Evolutionary conservation across 148 eudicot species (phyloP).

Genomic region (Persicaria maculosa): DNA sequence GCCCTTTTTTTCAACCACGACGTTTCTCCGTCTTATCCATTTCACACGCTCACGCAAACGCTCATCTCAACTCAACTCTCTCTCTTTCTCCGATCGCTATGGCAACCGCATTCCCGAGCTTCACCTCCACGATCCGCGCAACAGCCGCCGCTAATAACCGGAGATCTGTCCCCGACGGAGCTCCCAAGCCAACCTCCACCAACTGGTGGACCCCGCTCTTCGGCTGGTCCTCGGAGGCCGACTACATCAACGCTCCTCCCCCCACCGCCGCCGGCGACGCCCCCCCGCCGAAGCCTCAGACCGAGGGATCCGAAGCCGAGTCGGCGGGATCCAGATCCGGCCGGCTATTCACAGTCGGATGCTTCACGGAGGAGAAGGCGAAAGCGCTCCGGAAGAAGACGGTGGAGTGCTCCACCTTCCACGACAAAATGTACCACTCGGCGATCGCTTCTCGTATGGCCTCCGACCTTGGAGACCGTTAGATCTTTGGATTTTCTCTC

Average conservation of each 20-base stretch:
- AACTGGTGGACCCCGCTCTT: conserved; percentile 5
- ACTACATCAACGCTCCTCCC: not conserved
- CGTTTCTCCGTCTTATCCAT: too few species aligned
- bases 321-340: not conserved
- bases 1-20: too few species aligned
- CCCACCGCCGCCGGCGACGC: not conserved
- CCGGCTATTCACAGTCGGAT: not conserved
- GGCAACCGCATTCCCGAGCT: not conserved
- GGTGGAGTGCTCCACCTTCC: not conserved
- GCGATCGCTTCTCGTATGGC: conserved; percentile 2
- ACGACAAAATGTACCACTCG: conserved; percentile 5
- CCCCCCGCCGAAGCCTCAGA: not conserved
- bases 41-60: too few species aligned
- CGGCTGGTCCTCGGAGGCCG: not conserved
- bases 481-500: not conserved
- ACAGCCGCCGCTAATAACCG: not conserved
- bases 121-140: conserved; percentile 5
- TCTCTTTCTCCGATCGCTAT: too few species aligned
- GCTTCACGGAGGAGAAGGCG: conserved; percentile 2
- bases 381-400: conserved; percentile 1
- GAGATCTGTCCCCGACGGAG: not conserved
- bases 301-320: not conserved
- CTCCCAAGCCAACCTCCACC: not conserved
- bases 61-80: too few species aligned
- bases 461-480: not conserved